Evolutionary conservation across 768 basidiomycete genomes (phyloP).

Genomic region (Amanita thiersii): DNA sequence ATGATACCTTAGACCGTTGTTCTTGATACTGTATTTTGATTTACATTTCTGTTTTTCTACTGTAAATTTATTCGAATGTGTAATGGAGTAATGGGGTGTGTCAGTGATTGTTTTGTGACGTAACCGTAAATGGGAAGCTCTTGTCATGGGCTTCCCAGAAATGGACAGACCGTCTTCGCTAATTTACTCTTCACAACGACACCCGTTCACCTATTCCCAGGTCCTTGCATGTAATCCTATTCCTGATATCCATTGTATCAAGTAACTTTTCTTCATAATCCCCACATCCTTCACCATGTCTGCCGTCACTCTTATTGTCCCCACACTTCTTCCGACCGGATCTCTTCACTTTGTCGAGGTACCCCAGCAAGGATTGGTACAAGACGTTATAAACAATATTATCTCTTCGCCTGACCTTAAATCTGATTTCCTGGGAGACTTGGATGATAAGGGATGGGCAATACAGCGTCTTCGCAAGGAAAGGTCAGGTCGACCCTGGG

Average conservation of each 20-base stretch:
- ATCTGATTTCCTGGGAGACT: constrained; percentile 46
- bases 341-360: constrained; percentile 59
- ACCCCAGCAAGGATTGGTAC: constrained; percentile 39
- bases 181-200: not conserved
- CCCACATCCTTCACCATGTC: constrained; percentile 9
- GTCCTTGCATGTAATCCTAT: not conserved
- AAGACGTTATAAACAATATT: constrained; percentile 52
- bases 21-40: not conserved
- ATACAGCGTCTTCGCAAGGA: constrained; percentile 58
- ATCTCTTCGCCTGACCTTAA: constrained; percentile 39
- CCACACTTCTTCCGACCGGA: constrained; percentile 50
- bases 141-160: constrained; percentile 2
- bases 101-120: not conserved
- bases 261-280: not conserved
- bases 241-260: not conserved
- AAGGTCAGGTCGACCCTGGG: constrained; percentile 55
- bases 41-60: not conserved
- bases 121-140: constrained; percentile 4
- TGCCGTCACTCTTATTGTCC: constrained; percentile 34
- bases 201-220: not conserved
- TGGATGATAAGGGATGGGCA: constrained; percentile 57
- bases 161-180: not conserved
- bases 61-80: not conserved
- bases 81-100: not conserved
- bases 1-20: constrained; percentile 10